Evolutionary conservation across 148 eudicot genomes (phyloP), one percentile per base, ranked within the genome.

Genomic region (Silene latifolia): DNA sequence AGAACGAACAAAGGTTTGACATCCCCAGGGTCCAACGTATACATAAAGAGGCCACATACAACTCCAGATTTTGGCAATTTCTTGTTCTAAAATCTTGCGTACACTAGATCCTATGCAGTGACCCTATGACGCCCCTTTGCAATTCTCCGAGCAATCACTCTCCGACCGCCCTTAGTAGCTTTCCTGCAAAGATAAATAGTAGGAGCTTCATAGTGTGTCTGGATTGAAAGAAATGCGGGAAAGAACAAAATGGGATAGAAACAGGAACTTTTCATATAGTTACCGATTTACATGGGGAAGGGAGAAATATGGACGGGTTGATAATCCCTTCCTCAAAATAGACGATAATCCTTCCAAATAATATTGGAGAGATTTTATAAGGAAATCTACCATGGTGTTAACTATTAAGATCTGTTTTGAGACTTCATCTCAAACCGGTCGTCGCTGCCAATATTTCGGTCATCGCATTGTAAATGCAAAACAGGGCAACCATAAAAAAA

Each of bases 41-140:
- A 72, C 76, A 72, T 21, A 72, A 77, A 25, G 48, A 46, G 13
- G 69, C 53, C 39, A 20, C 61, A 60, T 46, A 27, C 51, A n/a
- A 47, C 29, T 59, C 56, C 42, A 42, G 57, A 57, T 39, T 6
- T 13, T 60, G 23, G 69, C 24, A 47, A 29, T 32, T 21, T 21
- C 74, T 35, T 76, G 54, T 27, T 32, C 27, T 4, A 23, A 4
- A 4, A 20, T 21, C 23, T 9, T 63, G n/a, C 17, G 44, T 51
- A 24, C 14, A 14, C 15, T 8, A 61, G 64, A 63, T 67, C 14
- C 86, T 91, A 94, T 0, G 98, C 89, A 48, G 98, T 90, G 80
- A 95, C 79, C 82, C 98, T 90, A 18, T 78, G 82, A 20, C 98
- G 85, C 35, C 98, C 98, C 86, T 95, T 95, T 44, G 98, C 98